Base-by-base conservation (phyloP, 352 stramenopile genomes). In the Globisporangium viniferum region DNA sequence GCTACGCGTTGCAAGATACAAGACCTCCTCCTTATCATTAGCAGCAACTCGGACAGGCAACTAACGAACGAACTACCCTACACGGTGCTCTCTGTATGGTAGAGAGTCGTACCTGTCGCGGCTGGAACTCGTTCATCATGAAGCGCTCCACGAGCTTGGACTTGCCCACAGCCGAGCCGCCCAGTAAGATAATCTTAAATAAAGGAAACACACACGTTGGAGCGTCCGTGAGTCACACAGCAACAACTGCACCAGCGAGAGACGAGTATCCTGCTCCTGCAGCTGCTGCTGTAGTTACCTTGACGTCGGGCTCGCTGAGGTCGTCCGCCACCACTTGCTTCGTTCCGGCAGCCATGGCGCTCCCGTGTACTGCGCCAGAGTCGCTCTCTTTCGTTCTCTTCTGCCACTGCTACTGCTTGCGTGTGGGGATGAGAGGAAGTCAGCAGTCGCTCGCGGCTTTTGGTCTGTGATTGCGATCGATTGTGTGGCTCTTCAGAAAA, bases 51-150 rank as follows among this genome's bases (percentile, higher is more conserved):
- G 12, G 3, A 58, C 12, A n/a, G n/a, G 6, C 24, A 22, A 18
- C 15, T 15, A 9, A n/a, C n/a, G n/a, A n/a, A n/a, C n/a, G n/a
- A n/a, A n/a, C n/a, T n/a, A n/a, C n/a, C n/a, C 44, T 5, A 18
- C 15, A 46, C 39, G 14, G 12, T n/a, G 33, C 33, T 36, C 39
- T 20, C 12, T 46, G 39, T 20, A 20, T 20, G 15, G 20, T 18
- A n/a, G n/a, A 14, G 39, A 46, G 18, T 14, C 15, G 12, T 46
- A 91, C 84, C 76, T 94, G 90, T 24, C 92, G 81, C 14, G 94
- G 93, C 75, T 98, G 92, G 68, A 98, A 99, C 68, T 99, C 93
- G 79, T 98, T 95, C 83, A 98, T 97, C 68, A 99, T 92, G 73
- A 96, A 99, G 53, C 94, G 82, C 72, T 98, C 96, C 44, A 98